phyloP scores from a whole-genome alignment of 306 rosid species.

The Luffa aegyptiaca region DNA sequence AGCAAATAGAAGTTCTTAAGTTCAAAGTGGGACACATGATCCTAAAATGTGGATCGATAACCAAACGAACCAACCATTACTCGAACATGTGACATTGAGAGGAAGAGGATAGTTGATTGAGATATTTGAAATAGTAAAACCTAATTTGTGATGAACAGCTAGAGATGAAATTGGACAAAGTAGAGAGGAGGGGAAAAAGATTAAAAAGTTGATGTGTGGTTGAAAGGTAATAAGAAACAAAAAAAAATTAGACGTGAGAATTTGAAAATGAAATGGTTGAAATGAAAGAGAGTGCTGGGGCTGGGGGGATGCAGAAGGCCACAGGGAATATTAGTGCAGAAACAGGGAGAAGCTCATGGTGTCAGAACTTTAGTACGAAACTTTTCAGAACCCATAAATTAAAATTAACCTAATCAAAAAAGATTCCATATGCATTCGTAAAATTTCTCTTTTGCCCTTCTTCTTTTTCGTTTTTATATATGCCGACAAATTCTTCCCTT shows the following conservation, averaged over 20 bases:
- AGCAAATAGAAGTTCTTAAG: too few species aligned
- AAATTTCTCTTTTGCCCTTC: background rate
- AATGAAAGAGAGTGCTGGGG: background rate
- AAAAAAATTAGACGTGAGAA: background rate
- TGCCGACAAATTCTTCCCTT: background rate
- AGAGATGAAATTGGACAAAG: too few species aligned
- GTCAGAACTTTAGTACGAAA: background rate
- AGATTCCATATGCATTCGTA: background rate
- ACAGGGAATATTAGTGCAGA: constrained; percentile 10
- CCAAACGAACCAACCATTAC: too few species aligned
- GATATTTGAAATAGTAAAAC: too few species aligned
- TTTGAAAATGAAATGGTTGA: background rate
- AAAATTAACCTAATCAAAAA: background rate
- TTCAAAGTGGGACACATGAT: too few species aligned
- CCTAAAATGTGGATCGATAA: too few species aligned
- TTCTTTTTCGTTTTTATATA: background rate
- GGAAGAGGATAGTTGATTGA: too few species aligned
- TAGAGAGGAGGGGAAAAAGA: too few species aligned
- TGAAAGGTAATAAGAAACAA: background rate
- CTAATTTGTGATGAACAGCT: too few species aligned
- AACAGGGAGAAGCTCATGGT: constrained; percentile 8
- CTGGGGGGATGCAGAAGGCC: background rate
- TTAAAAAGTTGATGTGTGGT: background rate
- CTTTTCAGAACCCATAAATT: background rate
- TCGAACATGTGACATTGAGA: too few species aligned